These are phyloP conservation scores for Pneumocystis jirovecii DNA, from an alignment of 1,139 yeast species.

Conservation along the genomic window DNA sequence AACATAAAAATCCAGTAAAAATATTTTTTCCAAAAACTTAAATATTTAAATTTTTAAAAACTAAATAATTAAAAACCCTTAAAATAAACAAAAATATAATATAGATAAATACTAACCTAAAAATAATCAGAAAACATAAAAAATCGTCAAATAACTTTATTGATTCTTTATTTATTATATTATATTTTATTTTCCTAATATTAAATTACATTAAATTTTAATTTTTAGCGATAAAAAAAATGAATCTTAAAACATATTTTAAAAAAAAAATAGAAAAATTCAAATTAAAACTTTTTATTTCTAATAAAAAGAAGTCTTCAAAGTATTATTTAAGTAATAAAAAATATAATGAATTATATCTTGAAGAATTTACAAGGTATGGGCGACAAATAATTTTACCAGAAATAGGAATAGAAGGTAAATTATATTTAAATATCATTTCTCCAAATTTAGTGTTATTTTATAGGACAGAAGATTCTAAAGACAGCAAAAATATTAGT, in stretches of 20 bases:
- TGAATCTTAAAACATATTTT: neutral
- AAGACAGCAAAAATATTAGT: constrained; percentile 50
- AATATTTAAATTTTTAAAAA: neutral
- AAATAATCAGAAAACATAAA: neutral
- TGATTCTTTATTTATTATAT: neutral
- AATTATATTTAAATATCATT: constrained; percentile 2
- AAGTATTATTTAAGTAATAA: neutral
- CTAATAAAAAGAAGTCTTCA: neutral
- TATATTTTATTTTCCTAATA: neutral
- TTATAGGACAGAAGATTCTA: constrained; percentile 42
- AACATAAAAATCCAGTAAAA: neutral
- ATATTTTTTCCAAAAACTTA: neutral
- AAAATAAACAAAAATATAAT: neutral
- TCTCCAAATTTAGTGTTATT: neutral
- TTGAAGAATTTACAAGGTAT: constrained; percentile 65
- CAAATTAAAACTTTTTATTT: neutral
- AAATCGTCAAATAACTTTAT: neutral
- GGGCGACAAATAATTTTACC: constrained; percentile 96
- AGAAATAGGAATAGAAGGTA: constrained; percentile 40
- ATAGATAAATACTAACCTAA: neutral
- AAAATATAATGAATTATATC: constrained; percentile 10
- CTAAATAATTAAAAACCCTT: neutral
- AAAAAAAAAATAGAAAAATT: neutral
- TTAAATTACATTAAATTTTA: neutral
- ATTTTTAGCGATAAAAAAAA: neutral